Conservation (phyloP, 2,329 filamentous ascomycete genomes). For the Hymenoscyphus albidus region DNA sequence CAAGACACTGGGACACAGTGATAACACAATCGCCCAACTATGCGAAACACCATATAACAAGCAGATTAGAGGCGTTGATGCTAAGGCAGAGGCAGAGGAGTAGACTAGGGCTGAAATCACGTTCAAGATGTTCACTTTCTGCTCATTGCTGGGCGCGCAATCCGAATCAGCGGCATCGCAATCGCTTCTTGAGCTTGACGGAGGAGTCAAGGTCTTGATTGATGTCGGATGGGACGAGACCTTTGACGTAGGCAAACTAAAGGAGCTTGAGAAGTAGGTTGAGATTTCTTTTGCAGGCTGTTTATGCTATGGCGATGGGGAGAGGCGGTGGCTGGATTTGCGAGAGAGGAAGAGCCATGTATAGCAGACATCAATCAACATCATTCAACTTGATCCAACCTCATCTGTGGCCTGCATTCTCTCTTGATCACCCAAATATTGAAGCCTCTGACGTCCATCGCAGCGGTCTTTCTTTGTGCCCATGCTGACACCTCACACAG, state of each 20-base stretch:
- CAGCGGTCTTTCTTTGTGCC: not conserved
- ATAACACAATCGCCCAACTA: not conserved
- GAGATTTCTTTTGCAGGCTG: slow-evolving; percentile 14
- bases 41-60: not conserved
- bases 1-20: not conserved
- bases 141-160: slow-evolving; percentile 84
- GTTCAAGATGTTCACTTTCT: slow-evolving; percentile 88
- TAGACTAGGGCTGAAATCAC: not conserved
- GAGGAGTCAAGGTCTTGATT: slow-evolving; percentile 90
- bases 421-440: slow-evolving; percentile 10
- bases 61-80: slow-evolving; percentile 12
- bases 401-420: slow-evolving; percentile 9
- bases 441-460: not conserved
- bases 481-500: slow-evolving; percentile 42
- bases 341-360: slow-evolving; percentile 16
- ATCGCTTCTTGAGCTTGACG: slow-evolving; percentile 94
- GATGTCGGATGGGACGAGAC: slow-evolving; percentile 95
- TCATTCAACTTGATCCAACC: slow-evolving; percentile 13
- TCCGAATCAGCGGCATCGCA: slow-evolving; percentile 83
- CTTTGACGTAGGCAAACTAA: slow-evolving; percentile 78
- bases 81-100: not conserved
- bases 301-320: slow-evolving; percentile 6
- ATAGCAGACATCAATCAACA: slow-evolving; percentile 32
- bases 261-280: slow-evolving; percentile 81
- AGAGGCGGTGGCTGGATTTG: slow-evolving; percentile 9